phyloP scores from a whole-genome alignment of 2,329 filamentous ascomycete species.

The Colletotrichum echinochloae region DNA sequence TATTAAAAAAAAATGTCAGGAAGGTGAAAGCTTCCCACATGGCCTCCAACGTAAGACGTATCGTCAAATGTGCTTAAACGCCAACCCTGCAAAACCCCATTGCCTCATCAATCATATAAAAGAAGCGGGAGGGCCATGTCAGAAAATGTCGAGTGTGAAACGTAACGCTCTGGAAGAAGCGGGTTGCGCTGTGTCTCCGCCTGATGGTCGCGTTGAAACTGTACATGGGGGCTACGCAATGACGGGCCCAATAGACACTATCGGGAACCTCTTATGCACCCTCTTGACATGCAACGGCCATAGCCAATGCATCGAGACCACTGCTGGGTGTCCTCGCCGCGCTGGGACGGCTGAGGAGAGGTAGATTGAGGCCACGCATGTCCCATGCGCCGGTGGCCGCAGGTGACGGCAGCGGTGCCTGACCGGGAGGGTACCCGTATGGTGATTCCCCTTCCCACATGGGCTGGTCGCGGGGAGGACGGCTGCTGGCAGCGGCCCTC shows the following conservation, averaged over 20 bases:
- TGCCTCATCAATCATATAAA: slow-evolving; percentile 11
- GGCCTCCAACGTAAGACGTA: no score
- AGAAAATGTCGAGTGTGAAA: slow-evolving; percentile 10
- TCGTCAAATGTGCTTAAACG: neutral
- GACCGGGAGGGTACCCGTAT: slow-evolving; percentile 49
- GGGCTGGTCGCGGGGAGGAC: slow-evolving; percentile 47
- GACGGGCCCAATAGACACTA: neutral
- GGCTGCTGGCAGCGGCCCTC: slow-evolving; percentile 47
- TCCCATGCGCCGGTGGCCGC: slow-evolving; percentile 56
- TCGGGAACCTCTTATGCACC: slow-evolving; percentile 42
- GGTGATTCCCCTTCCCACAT: slow-evolving; percentile 57
- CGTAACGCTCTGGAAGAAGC: no score
- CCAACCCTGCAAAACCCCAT: neutral
- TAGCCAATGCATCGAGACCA: slow-evolving; percentile 66
- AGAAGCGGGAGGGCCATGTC: neutral
- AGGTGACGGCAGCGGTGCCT: slow-evolving; percentile 52
- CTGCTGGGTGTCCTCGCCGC: slow-evolving; percentile 59
- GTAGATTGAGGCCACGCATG: slow-evolving; percentile 58
- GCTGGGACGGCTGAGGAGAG: slow-evolving; percentile 59
- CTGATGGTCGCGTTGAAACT: neutral
- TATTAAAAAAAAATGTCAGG: slow-evolving; percentile 1
- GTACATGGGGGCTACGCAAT: neutral
- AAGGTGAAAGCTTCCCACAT: neutral
- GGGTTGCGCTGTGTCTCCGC: neutral
- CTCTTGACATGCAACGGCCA: slow-evolving; percentile 66